Percentiles rank a stretch among this genome's conserved stretches.
These are phyloP conservation scores for Epichloe festucae DNA, from an alignment of 2,329 filamentous ascomycete species.

Conservation along the genomic window DNA sequence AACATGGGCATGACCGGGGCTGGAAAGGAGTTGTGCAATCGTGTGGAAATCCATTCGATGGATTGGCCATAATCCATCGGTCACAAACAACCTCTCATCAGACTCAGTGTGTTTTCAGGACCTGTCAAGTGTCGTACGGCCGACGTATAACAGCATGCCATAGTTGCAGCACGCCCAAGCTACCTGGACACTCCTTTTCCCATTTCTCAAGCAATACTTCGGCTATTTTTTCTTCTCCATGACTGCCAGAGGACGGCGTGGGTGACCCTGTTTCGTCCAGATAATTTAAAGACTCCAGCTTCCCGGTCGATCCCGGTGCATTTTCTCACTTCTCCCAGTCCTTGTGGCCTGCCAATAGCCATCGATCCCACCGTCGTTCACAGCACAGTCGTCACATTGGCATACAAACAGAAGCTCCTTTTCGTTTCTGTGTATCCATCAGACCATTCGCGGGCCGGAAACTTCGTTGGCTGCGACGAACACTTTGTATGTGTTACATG, in stretches of 20 bases:
- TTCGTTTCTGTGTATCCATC: constrained; percentile 1
- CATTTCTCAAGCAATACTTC: constrained; percentile 2
- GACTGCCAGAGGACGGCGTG: not conserved
- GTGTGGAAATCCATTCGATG: constrained; percentile 3
- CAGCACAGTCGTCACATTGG: not conserved
- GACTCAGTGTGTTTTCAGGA: constrained; percentile 4
- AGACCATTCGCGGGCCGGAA: constrained; percentile 1
- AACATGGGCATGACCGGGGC: constrained; percentile 5
- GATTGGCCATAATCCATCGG: not conserved
- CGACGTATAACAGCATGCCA: constrained; percentile 8
- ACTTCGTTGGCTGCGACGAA: constrained; percentile 2
- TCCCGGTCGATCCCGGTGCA: not conserved
- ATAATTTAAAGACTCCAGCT: not conserved
- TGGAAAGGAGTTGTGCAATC: constrained; percentile 4
- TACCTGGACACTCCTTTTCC: not conserved
- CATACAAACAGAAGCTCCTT: constrained; percentile 1
- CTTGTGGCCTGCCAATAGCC: not conserved
- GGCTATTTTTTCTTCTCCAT: constrained; percentile 1
- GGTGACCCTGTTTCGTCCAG: not conserved
- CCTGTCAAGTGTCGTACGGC: constrained; percentile 5
- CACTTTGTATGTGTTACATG: constrained; percentile 1
- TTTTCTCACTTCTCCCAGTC: not conserved
- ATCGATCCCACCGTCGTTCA: not conserved
- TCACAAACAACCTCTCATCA: constrained; percentile 6
- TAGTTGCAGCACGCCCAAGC: constrained; percentile 1